Evolutionary conservation across 176 grass and related monocot genomes (phyloP), one percentile per base, ranked within the genome.

Genomic region (Elymus sibiricus): DNA sequence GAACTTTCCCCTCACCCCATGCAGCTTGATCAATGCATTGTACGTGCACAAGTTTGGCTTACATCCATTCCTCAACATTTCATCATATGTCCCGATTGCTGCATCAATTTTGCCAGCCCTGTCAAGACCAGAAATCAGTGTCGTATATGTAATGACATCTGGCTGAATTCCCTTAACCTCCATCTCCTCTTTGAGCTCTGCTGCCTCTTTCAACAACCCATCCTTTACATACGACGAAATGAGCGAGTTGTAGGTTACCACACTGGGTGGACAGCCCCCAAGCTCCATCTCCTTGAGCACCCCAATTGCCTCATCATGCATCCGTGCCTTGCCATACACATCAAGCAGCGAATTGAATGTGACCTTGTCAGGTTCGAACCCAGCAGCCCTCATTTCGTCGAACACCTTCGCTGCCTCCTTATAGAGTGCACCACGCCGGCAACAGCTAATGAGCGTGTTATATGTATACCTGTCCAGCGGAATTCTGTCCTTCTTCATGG

Each of bases 391-490:
- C 96, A 98, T 98, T 66, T 98, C 93, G 49, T 73, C 47, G 11
- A 98, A 88, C 69, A 98, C 32, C 49, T 92, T 70, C 0, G 86
- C 72, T 1, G 96, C 93, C 40, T 98, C 93, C 76, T 82, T 86
- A 34, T 89, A 35, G 11, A 98, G 81, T 0, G 78, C 92, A 6
- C 91, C 77, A 32, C 86, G 87, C 9, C 90, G 90, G 84, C 96
- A 98, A 86, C 96, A 98, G 62, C 88, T 91, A 19, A 98, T 95
- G 31, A 98, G 91, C 24, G 95, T 94, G 73, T 98, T 98, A 29
- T 95, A 98, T 2, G 95, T 98, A 35, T 95, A 98, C 88, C 79
- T 82, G 74, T 98, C 96, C 6, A 80, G 90, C 27, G 77, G 89
- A 64, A 95, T 80, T 10, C 64, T 56, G 13, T 89, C 69, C 6